Percentiles rank a stretch among this genome's conserved stretches.
phyloP scores from a whole-genome alignment of 1,284 basidiomycete species.

The Tilletia walkeri region DNA sequence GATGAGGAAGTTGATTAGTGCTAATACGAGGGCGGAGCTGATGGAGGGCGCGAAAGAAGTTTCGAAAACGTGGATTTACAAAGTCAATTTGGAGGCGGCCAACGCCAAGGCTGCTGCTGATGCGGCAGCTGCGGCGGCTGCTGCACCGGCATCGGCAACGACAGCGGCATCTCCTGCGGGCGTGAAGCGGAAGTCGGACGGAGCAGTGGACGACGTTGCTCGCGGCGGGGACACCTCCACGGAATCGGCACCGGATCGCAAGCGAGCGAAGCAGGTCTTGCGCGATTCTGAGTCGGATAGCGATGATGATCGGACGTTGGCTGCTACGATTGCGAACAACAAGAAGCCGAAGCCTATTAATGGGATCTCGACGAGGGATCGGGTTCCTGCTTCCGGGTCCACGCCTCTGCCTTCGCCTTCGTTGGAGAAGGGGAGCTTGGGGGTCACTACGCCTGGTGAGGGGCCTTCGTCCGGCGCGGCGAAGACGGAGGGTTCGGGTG shows the following conservation, averaged over 20 bases:
- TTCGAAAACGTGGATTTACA: neutral
- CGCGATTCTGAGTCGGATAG: neutral
- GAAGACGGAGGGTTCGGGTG: too few relatives aligned
- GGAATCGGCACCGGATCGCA: neutral
- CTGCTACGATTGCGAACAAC: neutral
- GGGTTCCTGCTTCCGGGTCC: neutral
- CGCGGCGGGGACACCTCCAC: neutral
- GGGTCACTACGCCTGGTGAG: neutral
- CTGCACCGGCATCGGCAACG: neutral
- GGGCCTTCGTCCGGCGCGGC: neutral
- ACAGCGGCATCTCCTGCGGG: neutral
- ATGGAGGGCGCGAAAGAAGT: neutral
- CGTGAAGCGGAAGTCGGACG: conserved; percentile 6
- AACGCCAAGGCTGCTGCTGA: neutral
- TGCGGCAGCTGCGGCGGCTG: too few relatives aligned
- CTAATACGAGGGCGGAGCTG: neutral
- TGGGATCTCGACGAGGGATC: conserved; percentile 1
- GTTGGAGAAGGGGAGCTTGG: neutral
- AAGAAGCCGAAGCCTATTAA: conserved; percentile 2
- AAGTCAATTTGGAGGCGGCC: neutral
- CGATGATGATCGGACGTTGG: neutral
- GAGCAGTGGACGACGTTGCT: neutral
- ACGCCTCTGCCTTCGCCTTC: neutral
- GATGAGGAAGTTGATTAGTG: conserved; percentile 2
- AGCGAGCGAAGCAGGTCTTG: neutral